These are phyloP conservation scores for Ascocoryne sarcoides DNA, from an alignment of 2,329 filamentous ascomycete genomes.

Conservation along the genomic window DNA sequence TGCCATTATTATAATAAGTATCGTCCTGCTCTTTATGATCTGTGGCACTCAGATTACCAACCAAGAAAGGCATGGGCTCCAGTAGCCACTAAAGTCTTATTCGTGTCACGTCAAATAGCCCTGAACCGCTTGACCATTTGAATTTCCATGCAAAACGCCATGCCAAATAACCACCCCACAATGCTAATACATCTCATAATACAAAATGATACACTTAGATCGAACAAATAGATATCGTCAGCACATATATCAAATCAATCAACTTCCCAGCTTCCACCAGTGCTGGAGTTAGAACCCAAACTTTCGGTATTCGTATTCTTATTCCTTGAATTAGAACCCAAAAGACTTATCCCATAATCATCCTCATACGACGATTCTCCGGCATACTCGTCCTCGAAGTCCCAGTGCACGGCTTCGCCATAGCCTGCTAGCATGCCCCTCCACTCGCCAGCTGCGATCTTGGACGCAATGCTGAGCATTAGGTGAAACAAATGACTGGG, in stretches of 20 bases:
- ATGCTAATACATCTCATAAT: neutral
- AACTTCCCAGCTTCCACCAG: conserved; percentile 5
- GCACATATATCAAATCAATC: conserved; percentile 1
- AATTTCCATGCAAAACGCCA: too few relatives aligned
- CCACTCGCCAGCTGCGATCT: conserved; percentile 59
- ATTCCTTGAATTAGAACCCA: too few relatives aligned
- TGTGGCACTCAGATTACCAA: too few relatives aligned
- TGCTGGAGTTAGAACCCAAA: neutral
- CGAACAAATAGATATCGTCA: neutral
- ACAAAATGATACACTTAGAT: neutral
- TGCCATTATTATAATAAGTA: too few relatives aligned
- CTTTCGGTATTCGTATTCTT: too few relatives aligned
- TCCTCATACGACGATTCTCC: conserved; percentile 50
- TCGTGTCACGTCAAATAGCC: too few relatives aligned
- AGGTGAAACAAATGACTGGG: conserved; percentile 69
- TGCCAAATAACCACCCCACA: too few relatives aligned
- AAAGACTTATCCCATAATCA: conserved; percentile 43
- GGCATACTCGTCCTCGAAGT: conserved; percentile 37
- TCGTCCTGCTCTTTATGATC: too few relatives aligned
- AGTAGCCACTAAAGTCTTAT: too few relatives aligned
- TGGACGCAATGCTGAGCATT: conserved; percentile 73
- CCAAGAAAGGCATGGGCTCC: too few relatives aligned
- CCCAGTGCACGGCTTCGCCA: conserved; percentile 49
- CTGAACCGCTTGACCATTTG: too few relatives aligned
- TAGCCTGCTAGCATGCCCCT: conserved; percentile 48